Percentiles rank a stretch among this genome's conserved stretches.
phyloP scores from a whole-genome alignment of 1,139 yeast species.

The Saccharomyces hybrid region DNA sequence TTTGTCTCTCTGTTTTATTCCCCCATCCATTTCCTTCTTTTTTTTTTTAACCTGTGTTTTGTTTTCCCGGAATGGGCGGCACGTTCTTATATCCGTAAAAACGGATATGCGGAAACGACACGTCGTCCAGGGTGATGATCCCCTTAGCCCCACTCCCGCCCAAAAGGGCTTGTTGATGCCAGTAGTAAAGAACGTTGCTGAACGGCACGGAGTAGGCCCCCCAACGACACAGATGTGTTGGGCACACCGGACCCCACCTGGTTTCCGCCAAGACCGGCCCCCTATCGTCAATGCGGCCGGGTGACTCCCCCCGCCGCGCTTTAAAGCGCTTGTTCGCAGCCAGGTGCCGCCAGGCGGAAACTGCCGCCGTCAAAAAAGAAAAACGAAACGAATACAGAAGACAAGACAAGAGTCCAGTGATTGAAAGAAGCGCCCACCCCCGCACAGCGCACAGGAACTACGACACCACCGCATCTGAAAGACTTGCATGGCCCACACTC shows the following conservation, averaged over 20 bases:
- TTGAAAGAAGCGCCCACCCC: slow-evolving; percentile 2
- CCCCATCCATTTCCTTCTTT: neutral
- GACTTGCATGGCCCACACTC: neutral
- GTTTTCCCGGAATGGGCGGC: slow-evolving; percentile 1
- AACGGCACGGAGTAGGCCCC: neutral
- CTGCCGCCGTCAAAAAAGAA: slow-evolving; percentile 1
- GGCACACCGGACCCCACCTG: too few species aligned
- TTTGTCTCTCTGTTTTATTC: neutral
- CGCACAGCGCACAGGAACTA: slow-evolving; percentile 1
- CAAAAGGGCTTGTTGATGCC: neutral
- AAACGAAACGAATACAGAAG: neutral
- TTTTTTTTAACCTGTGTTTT: neutral
- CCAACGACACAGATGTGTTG: too few species aligned
- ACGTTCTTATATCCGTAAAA: slow-evolving; percentile 1
- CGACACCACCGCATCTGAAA: neutral
- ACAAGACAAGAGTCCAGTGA: neutral
- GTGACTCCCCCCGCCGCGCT: neutral
- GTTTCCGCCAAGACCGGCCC: neutral
- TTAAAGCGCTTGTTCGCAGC: neutral
- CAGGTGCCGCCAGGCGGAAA: neutral
- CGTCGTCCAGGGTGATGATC: neutral
- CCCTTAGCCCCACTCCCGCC: neutral
- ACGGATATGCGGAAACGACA: neutral
- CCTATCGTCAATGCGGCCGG: neutral
- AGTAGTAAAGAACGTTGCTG: neutral